Evolutionary conservation across 1,139 yeast genomes (phyloP).

Genomic region (Debaryomycetaceae sp.): DNA sequence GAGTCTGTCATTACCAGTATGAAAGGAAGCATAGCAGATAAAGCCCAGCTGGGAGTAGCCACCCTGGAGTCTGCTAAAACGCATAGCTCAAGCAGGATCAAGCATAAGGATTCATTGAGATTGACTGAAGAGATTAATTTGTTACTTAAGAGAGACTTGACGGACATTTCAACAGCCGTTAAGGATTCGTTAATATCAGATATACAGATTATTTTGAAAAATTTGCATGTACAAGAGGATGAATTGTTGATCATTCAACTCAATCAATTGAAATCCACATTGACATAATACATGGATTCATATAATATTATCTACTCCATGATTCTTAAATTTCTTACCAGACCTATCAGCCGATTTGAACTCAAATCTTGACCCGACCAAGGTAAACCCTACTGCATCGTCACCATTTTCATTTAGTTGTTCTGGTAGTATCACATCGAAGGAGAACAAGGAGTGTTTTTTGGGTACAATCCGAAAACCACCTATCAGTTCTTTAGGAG

Average conservation of each 20-base stretch:
- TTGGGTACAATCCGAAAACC: slow-evolving; percentile 58
- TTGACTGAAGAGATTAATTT: slow-evolving; percentile 18
- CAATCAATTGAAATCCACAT: slow-evolving; percentile 15
- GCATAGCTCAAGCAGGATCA: slow-evolving; percentile 8
- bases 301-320: slow-evolving; percentile 61
- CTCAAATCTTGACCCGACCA: slow-evolving; percentile 78
- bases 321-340: slow-evolving; percentile 80
- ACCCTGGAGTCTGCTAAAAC: slow-evolving; percentile 13
- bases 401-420: slow-evolving; percentile 17
- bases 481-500: slow-evolving; percentile 41
- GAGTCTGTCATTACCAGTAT: slow-evolving; percentile 21
- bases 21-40: slow-evolving; percentile 11
- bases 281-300: slow-evolving; percentile 8
- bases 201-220: slow-evolving; percentile 13
- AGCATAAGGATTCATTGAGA: slow-evolving; percentile 11
- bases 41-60: slow-evolving; percentile 21
- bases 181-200: slow-evolving; percentile 8
- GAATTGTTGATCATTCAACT: slow-evolving; percentile 24
- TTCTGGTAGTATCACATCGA: slow-evolving; percentile 42
- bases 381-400: slow-evolving; percentile 52
- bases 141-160: slow-evolving; percentile 8
- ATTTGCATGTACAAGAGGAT: slow-evolving; percentile 16
- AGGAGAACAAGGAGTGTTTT: slow-evolving; percentile 54
- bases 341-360: slow-evolving; percentile 79
- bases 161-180: slow-evolving; percentile 3